Evolutionary conservation across 768 basidiomycete species (phyloP).

Genomic region (Boletus rubroflammeus): DNA sequence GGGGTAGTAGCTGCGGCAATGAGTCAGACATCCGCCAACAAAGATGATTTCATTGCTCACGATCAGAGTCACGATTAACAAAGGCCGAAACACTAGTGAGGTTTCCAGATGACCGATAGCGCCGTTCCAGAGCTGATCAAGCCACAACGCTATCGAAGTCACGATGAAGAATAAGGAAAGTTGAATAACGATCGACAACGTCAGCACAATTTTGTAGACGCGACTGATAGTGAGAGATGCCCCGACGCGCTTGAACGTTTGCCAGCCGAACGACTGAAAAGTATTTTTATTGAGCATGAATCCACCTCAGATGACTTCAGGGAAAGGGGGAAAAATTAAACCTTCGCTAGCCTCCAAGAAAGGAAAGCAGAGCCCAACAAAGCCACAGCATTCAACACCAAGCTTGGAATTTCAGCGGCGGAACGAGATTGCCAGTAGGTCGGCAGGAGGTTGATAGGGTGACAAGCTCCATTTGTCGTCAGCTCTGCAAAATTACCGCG

Average conservation of each 20-base stretch:
- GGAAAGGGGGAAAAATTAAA: slow-evolving; percentile 21
- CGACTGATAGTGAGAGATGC: slow-evolving; percentile 50
- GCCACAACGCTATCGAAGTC: slow-evolving; percentile 66
- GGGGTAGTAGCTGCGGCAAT: slow-evolving; percentile 49
- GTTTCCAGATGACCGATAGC: slow-evolving; percentile 54
- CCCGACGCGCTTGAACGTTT: slow-evolving; percentile 84
- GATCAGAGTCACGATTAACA: slow-evolving; percentile 52
- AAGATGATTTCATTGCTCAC: slow-evolving; percentile 41
- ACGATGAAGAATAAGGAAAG: slow-evolving; percentile 77
- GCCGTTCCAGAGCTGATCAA: slow-evolving; percentile 72
- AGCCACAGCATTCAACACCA: slow-evolving; percentile 59
- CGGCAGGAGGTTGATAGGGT: slow-evolving; percentile 50
- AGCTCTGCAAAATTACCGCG: slow-evolving; percentile 30
- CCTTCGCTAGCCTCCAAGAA: slow-evolving; percentile 75
- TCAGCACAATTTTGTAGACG: slow-evolving; percentile 68
- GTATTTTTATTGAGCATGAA: not conserved
- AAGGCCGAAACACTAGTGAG: slow-evolving; percentile 48
- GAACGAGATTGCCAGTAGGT: slow-evolving; percentile 61
- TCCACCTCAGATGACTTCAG: too few species aligned
- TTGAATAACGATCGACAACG: slow-evolving; percentile 69
- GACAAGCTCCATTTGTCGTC: slow-evolving; percentile 65
- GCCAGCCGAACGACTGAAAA: slow-evolving; percentile 70
- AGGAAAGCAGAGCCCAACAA: slow-evolving; percentile 59
- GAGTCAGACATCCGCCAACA: not conserved
- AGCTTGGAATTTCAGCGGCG: slow-evolving; percentile 58